These are phyloP conservation scores for Lasiosphaeria miniovina DNA, from an alignment of 495 filamentous ascomycete species.

Conservation along the genomic window DNA sequence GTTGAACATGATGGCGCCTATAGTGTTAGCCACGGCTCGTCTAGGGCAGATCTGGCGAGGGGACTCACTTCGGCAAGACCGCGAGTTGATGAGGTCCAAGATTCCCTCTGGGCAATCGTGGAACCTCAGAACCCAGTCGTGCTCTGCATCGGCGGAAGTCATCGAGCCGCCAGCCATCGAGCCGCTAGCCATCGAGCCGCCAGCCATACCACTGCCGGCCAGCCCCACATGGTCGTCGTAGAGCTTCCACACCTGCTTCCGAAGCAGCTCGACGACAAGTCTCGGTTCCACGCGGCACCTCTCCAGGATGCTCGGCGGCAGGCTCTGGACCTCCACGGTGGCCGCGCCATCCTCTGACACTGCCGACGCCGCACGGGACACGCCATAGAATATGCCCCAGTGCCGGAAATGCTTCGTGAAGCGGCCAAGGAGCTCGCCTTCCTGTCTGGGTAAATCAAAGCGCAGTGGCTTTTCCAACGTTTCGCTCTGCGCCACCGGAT, in stretches of 20 bases:
- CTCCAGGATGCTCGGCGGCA: conserved; percentile 72
- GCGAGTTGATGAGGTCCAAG: conserved; percentile 83
- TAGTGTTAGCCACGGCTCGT: conserved; percentile 2
- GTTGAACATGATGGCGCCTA: conserved; percentile 93
- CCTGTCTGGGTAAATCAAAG: conserved; percentile 59
- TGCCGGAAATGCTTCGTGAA: conserved; percentile 55
- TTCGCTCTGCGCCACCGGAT: conserved; percentile 21
- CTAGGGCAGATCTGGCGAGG: background rate
- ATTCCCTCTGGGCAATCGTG: conserved; percentile 71
- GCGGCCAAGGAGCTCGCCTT: conserved; percentile 53
- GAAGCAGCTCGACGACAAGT: conserved; percentile 65
- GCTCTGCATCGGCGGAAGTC: background rate
- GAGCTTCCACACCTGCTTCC: conserved; percentile 67
- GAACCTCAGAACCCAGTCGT: conserved; percentile 57
- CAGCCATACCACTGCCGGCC: background rate
- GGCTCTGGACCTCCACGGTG: conserved; percentile 48
- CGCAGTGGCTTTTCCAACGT: conserved; percentile 50
- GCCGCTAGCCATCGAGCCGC: background rate
- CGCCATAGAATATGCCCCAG: conserved; percentile 72
- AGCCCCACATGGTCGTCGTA: conserved; percentile 25
- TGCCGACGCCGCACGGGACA: conserved; percentile 1
- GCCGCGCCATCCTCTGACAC: conserved; percentile 1
- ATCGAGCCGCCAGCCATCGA: background rate
- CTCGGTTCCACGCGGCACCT: conserved; percentile 69
- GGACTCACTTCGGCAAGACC: conserved; percentile 71